phyloP scores from a whole-genome alignment of 2,329 filamentous ascomycete species.

The Neoarthrinium moseri region DNA sequence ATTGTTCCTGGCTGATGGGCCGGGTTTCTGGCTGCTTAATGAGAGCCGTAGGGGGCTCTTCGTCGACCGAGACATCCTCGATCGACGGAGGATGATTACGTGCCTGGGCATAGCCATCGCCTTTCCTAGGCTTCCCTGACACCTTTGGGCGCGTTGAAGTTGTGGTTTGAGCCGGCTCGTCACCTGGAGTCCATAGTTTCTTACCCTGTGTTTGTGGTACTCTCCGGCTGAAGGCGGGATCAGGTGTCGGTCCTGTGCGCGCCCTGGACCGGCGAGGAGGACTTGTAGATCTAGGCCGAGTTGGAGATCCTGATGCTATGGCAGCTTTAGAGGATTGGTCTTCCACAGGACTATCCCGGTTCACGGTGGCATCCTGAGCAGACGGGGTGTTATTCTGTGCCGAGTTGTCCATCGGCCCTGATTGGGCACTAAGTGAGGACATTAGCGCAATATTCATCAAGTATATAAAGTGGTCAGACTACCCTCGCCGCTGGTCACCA shows the following conservation, averaged over 20 bases:
- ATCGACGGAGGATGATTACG: neutral
- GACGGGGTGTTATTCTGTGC: neutral
- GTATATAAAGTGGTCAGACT: neutral
- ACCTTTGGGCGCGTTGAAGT: neutral
- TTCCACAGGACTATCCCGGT: neutral
- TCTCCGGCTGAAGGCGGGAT: neutral
- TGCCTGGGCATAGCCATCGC: neutral
- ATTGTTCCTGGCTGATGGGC: slow-evolving; percentile 73
- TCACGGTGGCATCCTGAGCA: neutral
- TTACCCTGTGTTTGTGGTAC: neutral
- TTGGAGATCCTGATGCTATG: neutral
- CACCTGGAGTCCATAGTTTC: neutral
- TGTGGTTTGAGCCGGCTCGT: neutral
- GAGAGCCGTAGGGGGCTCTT: slow-evolving; percentile 9
- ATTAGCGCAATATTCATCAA: neutral
- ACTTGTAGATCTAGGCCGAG: neutral
- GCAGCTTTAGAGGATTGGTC: neutral
- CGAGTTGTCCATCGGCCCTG: neutral
- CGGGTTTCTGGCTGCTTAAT: slow-evolving; percentile 35
- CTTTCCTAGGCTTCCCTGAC: neutral
- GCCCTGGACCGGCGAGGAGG: neutral
- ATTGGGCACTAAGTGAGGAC: neutral
- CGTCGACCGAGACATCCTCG: neutral
- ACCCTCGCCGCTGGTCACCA: too few species aligned
- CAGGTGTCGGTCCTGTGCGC: neutral